Evolutionary conservation across 495 filamentous ascomycete genomes (phyloP), one percentile per base, ranked within the genome.

Genomic region (Xanthoparmelia taractica): DNA sequence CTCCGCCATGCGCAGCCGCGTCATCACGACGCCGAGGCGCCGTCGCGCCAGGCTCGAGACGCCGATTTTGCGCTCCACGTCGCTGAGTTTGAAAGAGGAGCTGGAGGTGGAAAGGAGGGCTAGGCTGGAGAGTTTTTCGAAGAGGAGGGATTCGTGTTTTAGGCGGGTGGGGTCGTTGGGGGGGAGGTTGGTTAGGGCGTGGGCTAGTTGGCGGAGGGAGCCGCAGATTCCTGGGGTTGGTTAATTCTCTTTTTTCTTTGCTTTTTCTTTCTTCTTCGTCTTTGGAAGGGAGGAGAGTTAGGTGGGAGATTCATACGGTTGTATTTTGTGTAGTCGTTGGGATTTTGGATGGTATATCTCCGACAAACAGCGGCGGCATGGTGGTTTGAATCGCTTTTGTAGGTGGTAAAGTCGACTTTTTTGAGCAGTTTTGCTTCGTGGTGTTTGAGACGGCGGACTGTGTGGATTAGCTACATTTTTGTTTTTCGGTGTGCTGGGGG

Each of bases 341-440:
- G 85, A 68, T 92, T 88, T 73, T 90, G 87, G 69, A 97, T 91
- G 75, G 86, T 82, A 74, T 98, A 98, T 64, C 92, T 87, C 59
- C 91, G 85, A 59, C 86, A 80, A 64, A 97, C 82, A 66, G 84
- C 79, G 66, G 90, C 82, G 71, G 87, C 87, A 73, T 92, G 85
- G 80, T 98, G 95, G 66, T 81, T 77, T 71, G 86, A 80, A 77
- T 98, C 93, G 70, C 86, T 86, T 76, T 91, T 91, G 80, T 93
- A 97, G 71, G 87, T 92, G 68, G 91, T 85, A 77, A 98, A 94
- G 75, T 98, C 91, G 74, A 95, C 91, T 78, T 97, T 98, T 63
- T 85, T 84, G 72, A 97, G 86, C 69, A 90, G 82, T 73, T 85
- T 86, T 68, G 88, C 81, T 82, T 96, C 93, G 77, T 96, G 91